Base-by-base conservation (phyloP, 75 land plant genomes). In the Sequoiadendron giganteum region DNA sequence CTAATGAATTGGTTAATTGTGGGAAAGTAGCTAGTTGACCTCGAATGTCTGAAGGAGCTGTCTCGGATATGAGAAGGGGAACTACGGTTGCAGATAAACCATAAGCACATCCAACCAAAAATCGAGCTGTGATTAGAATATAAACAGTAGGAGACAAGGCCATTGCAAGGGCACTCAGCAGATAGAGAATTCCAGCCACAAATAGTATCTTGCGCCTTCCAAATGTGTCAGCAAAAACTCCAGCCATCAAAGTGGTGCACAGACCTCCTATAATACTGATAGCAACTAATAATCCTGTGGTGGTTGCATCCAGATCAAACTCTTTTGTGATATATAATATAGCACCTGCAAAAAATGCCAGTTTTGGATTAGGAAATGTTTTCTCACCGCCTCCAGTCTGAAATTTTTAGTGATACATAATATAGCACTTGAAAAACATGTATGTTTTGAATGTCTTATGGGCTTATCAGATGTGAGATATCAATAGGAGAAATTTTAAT, bases 171-270 rank as follows among this genome's bases (percentile, higher is more conserved):
- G 89, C 90, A 28, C 89, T 89, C 2, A 89, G 8, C 5, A 88
- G 55, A 79, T 83, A 93, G 1, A 92, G 52, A 19, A 88, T 25
- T 68, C 85, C 93, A 25, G 93, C 86, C 5, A 93, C 73, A 70
- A 25, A 79, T 16, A 93, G 87, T 39, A 89, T 83, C 10, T 55
- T 68, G 43, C 88, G 88, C 85, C 93, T 84, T 43, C 93, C 93
- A 38, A 92, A 89, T 87, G 88, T 89, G 86, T 93, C 93, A 13
- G 93, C 87, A 48, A 90, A 47, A 16, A 93, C 91, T 45, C 93
- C 93, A 5, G 93, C 92, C 11, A 68, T 32, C 39, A 82, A 72
- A 39, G 93, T 89, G 83, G 90, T 87, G 19, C 85, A 83, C 5
- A 91, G 68, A 32, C 89, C 93, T 38, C 93, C 93, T 1, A 91